Evolutionary conservation across 2,329 filamentous ascomycete genomes (phyloP), one percentile per base, ranked within the genome.

Genomic region (Cladosporium halotolerans): DNA sequence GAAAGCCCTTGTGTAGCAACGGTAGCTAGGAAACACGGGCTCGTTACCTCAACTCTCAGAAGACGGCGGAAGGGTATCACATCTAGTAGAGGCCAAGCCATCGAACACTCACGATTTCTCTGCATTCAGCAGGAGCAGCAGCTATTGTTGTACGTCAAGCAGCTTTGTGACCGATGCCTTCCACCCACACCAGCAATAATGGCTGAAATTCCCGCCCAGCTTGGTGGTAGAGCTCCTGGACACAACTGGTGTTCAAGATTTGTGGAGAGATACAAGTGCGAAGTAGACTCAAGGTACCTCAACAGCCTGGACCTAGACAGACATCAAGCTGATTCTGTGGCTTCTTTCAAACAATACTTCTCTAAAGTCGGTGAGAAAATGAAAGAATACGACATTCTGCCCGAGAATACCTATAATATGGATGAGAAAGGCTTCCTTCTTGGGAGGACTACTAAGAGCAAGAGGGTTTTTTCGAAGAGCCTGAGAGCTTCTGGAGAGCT

Each of bases 251-350:
- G 40, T 23, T 42, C 40, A 9, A 18, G 40, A 23, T 42, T 42
- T 16, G 40, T 42, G n/a, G 8, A 42, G 18, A 18, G 40, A 23
- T 18, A 42, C 16, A 42, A 23, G 40, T 9, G 8, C 14, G 40
- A 18, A 13, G 2, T 42, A 4, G 40, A 42, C 40, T 42, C 40
- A 9, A 3, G 40, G 23, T 42, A 42, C 23, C 40, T 42, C 40
- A 13, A 42, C 40, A 42, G 40, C 23, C 40, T 42, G 13, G 68
- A 79, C 7, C 63, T 69, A 4, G 66, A 76, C 2, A 72, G 51
- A 43, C 51, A 53, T 32, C 33, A 47, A 32, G 51, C 51, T 40
- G 42, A 45, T 23, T 53, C 43, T 34, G 43, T 41, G 34, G 41
- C 44, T 9, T 47, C 51, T 39, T 53, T 53, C 45, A 23, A 43